These are phyloP conservation scores for Glarea lozoyensis DNA, from an alignment of 495 filamentous ascomycete genomes.

Conservation along the genomic window DNA sequence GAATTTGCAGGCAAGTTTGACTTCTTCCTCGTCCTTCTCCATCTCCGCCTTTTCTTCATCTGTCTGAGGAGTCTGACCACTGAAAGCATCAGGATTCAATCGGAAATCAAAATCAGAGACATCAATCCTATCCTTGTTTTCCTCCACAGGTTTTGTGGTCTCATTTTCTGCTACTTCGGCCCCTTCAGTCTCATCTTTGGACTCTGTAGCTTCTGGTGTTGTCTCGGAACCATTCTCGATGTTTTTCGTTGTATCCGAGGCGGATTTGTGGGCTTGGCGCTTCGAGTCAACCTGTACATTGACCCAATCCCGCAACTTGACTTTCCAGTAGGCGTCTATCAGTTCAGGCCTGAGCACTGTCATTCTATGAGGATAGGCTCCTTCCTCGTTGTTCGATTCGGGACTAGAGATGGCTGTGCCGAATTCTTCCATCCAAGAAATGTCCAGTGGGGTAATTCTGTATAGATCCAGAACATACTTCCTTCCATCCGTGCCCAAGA, in stretches of 20 bases:
- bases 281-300: conserved; percentile 56
- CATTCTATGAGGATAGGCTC: conserved; percentile 88
- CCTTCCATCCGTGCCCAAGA: conserved; percentile 91
- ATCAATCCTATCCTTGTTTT: conserved; percentile 53
- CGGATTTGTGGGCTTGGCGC: conserved; percentile 15
- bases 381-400: conserved; percentile 39
- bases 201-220: conserved; percentile 19
- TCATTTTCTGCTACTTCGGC: conserved; percentile 22
- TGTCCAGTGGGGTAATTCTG: conserved; percentile 85
- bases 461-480: conserved; percentile 98
- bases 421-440: conserved; percentile 76
- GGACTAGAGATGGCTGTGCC: conserved; percentile 23
- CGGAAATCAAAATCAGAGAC: conserved; percentile 79
- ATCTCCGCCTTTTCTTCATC: conserved; percentile 81
- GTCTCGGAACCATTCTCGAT: conserved; percentile 21
- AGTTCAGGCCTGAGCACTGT: conserved; percentile 83
- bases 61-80: conserved; percentile 82
- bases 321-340: conserved; percentile 71
- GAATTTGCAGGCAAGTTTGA: conserved; percentile 73
- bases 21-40: conserved; percentile 81
- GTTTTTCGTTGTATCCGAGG: conserved; percentile 18
- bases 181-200: conserved; percentile 16
- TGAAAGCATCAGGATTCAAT: conserved; percentile 93
- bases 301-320: conserved; percentile 82
- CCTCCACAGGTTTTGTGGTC: conserved; percentile 20